phyloP scores from a whole-genome alignment of 2,329 filamentous ascomycete species.

The Cladosporium sp. region DNA sequence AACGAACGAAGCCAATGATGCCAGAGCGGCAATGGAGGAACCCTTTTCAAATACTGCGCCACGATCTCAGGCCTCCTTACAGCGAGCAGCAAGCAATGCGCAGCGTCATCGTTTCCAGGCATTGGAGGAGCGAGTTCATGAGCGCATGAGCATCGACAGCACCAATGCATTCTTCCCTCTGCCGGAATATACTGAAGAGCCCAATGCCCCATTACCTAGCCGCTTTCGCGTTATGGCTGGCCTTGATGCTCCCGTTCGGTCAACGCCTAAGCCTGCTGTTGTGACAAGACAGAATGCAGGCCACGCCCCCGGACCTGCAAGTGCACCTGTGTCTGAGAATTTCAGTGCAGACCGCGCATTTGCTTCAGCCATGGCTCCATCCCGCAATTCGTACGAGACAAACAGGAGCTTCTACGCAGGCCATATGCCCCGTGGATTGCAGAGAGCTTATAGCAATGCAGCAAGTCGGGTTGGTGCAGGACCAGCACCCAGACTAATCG shows the following conservation, averaged over 20 bases:
- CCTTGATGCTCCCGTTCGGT: conserved; percentile 23
- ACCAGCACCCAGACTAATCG: conserved; percentile 19
- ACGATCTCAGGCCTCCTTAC: conserved; percentile 27
- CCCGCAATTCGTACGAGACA: not conserved
- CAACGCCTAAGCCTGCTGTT: conserved; percentile 14
- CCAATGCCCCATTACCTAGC: conserved; percentile 33
- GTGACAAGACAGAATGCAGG: conserved; percentile 13
- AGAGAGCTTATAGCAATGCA: conserved; percentile 28
- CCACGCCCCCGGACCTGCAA: conserved; percentile 14
- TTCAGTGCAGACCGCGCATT: conserved; percentile 25
- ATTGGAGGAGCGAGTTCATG: conserved; percentile 47
- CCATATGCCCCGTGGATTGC: conserved; percentile 23
- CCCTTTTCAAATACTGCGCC: conserved; percentile 31
- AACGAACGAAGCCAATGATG: conserved; percentile 20
- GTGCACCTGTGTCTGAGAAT: conserved; percentile 21
- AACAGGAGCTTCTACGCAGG: not conserved
- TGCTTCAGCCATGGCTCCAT: conserved; percentile 14
- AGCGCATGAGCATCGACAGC: conserved; percentile 47
- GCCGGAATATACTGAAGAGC: conserved; percentile 66
- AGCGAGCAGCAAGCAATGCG: conserved; percentile 52
- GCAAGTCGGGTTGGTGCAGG: conserved; percentile 16
- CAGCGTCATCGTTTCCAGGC: conserved; percentile 63
- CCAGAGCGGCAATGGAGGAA: conserved; percentile 25
- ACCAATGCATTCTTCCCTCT: conserved; percentile 79
- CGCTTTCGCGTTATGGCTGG: conserved; percentile 32